Evolutionary conservation across 1,139 yeast genomes (phyloP).

Genomic region (Blastobotrys serpentis): DNA sequence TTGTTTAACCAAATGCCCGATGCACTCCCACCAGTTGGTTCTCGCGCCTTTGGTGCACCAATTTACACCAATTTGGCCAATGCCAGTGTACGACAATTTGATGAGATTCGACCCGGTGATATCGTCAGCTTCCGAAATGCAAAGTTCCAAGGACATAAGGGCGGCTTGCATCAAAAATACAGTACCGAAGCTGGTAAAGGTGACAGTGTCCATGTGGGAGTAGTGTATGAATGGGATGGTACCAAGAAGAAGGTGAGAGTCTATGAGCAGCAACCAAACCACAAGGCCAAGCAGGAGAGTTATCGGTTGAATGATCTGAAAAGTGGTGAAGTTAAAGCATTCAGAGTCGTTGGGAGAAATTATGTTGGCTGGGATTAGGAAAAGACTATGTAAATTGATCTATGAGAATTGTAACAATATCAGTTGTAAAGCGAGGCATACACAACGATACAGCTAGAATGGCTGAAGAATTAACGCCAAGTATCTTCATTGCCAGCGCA

Average conservation of each 20-base stretch:
- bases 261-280: conserved; percentile 47
- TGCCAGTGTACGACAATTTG: conserved; percentile 55
- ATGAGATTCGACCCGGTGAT: conserved; percentile 80
- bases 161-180: conserved; percentile 50
- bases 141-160: conserved; percentile 66
- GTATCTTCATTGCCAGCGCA: no score
- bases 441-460: no score
- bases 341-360: conserved; percentile 64
- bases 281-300: conserved; percentile 56
- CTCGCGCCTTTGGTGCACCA: conserved; percentile 68
- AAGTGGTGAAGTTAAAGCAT: conserved; percentile 76
- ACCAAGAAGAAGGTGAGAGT: conserved; percentile 76
- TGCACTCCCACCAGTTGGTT: conserved; percentile 60
- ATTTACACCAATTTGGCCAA: conserved; percentile 63
- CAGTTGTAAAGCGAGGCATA: no score
- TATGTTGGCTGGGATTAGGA: conserved; percentile 56
- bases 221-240: conserved; percentile 72
- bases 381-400: conserved; percentile 4
- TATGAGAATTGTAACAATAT: not conserved
- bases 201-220: conserved; percentile 36
- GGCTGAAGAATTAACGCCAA: no score
- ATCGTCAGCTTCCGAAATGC: conserved; percentile 73
- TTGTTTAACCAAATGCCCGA: conserved; percentile 40
- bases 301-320: conserved; percentile 71
- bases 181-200: conserved; percentile 48